These are phyloP conservation scores for Danielozyma ontarioensis DNA, from an alignment of 805 yeast species.

Conservation along the genomic window DNA sequence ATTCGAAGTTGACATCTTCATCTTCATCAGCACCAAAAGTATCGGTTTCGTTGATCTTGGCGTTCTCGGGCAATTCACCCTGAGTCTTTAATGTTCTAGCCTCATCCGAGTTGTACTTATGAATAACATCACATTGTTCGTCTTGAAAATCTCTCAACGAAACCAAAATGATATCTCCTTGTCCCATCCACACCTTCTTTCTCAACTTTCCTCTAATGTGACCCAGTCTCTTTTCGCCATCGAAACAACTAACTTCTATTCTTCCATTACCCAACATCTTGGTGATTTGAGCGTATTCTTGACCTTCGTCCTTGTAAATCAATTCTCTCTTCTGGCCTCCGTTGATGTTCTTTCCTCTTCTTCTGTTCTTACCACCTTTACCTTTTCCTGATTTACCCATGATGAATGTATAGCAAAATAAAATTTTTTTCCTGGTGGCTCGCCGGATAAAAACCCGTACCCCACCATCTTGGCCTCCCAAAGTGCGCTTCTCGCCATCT, in stretches of 20 bases:
- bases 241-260: conserved; percentile 92
- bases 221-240: conserved; percentile 89
- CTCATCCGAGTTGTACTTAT: conserved; percentile 94
- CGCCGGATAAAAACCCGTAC: too few relatives aligned
- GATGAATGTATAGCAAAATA: conserved; percentile 10
- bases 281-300: conserved; percentile 97
- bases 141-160: conserved; percentile 98
- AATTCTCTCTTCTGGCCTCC: conserved; percentile 92
- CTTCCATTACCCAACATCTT: conserved; percentile 99
- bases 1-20: conserved; percentile 96
- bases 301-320: conserved; percentile 88
- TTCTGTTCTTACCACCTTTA: conserved; percentile 90
- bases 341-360: conserved; percentile 97
- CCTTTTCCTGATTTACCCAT: conserved; percentile 79
- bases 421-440: conserved; percentile 2
- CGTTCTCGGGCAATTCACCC: conserved; percentile 97
- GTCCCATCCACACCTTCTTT: conserved; percentile 99
- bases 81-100: conserved; percentile 92
- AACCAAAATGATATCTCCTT: conserved; percentile 94
- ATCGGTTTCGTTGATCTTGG: conserved; percentile 96
- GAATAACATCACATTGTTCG: conserved; percentile 96
- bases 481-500: too few relatives aligned
- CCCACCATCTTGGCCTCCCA: too few relatives aligned
- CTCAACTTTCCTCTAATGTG: conserved; percentile 98
- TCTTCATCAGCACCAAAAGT: conserved; percentile 95